Evolutionary conservation across 176 grass and related monocot species (phyloP).

Genomic region (Otatea glauca): DNA sequence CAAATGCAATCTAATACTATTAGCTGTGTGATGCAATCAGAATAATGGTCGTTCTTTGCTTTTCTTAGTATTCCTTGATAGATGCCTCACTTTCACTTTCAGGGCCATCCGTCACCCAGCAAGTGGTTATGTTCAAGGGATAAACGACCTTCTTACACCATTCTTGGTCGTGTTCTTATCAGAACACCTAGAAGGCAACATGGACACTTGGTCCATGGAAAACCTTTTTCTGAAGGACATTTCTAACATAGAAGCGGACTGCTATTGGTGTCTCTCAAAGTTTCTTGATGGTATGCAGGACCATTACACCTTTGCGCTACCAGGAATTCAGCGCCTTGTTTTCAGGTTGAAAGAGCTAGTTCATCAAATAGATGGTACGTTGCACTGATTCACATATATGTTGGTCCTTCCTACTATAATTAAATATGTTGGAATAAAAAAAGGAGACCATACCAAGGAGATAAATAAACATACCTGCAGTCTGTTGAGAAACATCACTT

Average conservation of each 20-base stretch:
- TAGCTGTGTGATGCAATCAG: not conserved
- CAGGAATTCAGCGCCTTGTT: conserved; percentile 95
- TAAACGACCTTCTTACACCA: conserved; percentile 95
- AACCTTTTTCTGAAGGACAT: conserved; percentile 69
- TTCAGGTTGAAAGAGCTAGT: conserved; percentile 88
- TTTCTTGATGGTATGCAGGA: conserved; percentile 97
- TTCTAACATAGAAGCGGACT: conserved; percentile 88
- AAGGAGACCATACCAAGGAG: not conserved
- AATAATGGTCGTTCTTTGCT: not conserved
- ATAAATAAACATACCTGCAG: not conserved
- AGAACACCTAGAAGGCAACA: conserved; percentile 78
- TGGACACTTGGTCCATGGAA: conserved; percentile 82
- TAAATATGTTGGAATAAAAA: not conserved
- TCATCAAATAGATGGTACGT: conserved; percentile 78
- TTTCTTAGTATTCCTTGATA: conserved; percentile 26
- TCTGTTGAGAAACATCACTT: not conserved
- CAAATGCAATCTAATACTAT: not conserved
- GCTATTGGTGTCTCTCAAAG: conserved; percentile 98
- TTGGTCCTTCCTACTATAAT: conserved; percentile 14
- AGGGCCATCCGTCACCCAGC: conserved; percentile 92
- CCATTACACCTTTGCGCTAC: conserved; percentile 96
- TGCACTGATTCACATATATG: conserved; percentile 20
- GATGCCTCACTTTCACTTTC: conserved; percentile 31
- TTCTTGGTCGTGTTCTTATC: conserved; percentile 92
- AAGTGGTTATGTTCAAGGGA: conserved; percentile 97